phyloP scores from a whole-genome alignment of 768 basidiomycete species.

The Panus rudis region DNA sequence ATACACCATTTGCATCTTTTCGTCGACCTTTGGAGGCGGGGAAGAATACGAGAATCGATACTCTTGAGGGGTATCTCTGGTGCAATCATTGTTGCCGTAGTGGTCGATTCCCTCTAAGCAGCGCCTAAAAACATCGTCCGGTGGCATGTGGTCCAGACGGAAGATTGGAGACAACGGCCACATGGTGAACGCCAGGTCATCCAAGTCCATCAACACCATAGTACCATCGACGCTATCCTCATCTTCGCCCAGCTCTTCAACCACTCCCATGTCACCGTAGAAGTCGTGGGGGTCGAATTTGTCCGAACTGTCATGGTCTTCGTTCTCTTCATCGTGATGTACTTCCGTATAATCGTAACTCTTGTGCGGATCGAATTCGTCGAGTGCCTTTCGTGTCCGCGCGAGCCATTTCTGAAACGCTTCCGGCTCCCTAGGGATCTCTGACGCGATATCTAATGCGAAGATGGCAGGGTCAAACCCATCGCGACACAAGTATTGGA shows the following conservation, averaged over 20 bases:
- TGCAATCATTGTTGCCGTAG: not conserved
- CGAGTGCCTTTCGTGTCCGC: not conserved
- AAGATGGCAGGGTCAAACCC: conserved; percentile 1
- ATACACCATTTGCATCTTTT: too few relatives aligned
- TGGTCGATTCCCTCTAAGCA: not conserved
- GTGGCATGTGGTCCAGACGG: conserved; percentile 4
- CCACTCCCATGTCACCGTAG: too few relatives aligned
- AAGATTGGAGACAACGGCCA: not conserved
- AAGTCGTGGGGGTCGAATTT: too few relatives aligned
- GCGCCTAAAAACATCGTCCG: not conserved
- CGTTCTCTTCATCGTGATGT: too few relatives aligned
- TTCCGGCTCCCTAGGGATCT: conserved; percentile 1
- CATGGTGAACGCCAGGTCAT: too few relatives aligned
- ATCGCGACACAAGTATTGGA: too few relatives aligned
- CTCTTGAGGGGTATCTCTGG: not conserved
- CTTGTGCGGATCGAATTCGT: too few relatives aligned
- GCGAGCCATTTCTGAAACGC: conserved; percentile 1
- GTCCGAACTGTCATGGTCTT: too few relatives aligned
- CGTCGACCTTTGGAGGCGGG: too few relatives aligned
- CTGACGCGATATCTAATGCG: not conserved
- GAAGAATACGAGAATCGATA: too few relatives aligned
- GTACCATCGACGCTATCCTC: not conserved
- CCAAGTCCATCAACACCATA: not conserved
- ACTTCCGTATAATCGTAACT: too few relatives aligned
- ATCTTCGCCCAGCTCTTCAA: conserved; percentile 1